Conservation (phyloP, 2,329 filamentous ascomycete species). For the Botrytis pseudocinerea region DNA sequence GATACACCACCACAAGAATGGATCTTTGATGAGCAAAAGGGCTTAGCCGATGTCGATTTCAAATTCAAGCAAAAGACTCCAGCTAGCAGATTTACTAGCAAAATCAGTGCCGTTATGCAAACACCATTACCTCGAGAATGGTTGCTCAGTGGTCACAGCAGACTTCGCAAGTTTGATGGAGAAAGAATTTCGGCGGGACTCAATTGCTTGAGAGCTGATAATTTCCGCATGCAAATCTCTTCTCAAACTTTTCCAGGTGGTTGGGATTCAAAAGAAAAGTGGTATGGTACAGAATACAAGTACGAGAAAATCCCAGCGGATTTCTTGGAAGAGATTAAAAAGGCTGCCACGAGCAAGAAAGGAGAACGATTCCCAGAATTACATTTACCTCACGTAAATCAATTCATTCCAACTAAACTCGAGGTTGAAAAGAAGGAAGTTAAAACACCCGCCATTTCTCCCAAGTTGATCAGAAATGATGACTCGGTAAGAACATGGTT, state of each 20-base stretch:
- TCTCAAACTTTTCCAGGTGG: conserved; percentile 80
- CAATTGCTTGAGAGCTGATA: conserved; percentile 76
- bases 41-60: conserved; percentile 90
- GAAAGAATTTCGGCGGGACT: conserved; percentile 74
- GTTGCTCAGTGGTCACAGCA: conserved; percentile 77
- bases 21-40: conserved; percentile 92
- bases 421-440: conserved; percentile 94
- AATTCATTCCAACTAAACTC: conserved; percentile 90
- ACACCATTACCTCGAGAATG: conserved; percentile 82
- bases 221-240: conserved; percentile 81
- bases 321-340: conserved; percentile 69
- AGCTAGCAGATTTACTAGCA: conserved; percentile 85
- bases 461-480: conserved; percentile 84
- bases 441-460: conserved; percentile 69
- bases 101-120: conserved; percentile 85
- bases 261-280: conserved; percentile 89
- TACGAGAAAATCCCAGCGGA: conserved; percentile 75
- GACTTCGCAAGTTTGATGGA: conserved; percentile 75
- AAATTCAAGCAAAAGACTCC: conserved; percentile 92
- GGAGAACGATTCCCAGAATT: conserved; percentile 66
- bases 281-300: conserved; percentile 96
- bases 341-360: conserved; percentile 59
- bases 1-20: conserved; percentile 82
- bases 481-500: conserved; percentile 82
- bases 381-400: conserved; percentile 88